Evolutionary conservation across 2,329 filamentous ascomycete species (phyloP).

Genomic region (Botryotinia globosa): DNA sequence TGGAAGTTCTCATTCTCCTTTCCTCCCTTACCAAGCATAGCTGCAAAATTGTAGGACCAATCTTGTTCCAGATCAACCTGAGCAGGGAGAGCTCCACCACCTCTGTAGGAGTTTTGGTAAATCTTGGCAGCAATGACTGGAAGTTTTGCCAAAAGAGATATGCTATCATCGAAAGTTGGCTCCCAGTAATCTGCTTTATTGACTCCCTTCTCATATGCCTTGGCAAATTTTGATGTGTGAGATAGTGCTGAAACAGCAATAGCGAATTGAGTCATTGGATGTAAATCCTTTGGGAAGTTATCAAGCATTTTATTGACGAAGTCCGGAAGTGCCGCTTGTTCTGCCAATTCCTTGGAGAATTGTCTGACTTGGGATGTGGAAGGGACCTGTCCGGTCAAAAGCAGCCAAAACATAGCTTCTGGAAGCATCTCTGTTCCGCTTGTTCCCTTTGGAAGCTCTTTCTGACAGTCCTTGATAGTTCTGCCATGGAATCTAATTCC

Average conservation of each 20-base stretch:
- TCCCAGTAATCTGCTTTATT: constrained; percentile 99
- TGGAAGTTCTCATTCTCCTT: constrained; percentile 91
- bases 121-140: constrained; percentile 97
- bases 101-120: constrained; percentile 84
- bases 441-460: constrained; percentile 86
- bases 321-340: constrained; percentile 76
- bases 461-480: constrained; percentile 97
- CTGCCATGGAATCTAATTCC: constrained; percentile 97
- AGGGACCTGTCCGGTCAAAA: constrained; percentile 89
- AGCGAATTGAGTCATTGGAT: constrained; percentile 98
- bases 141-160: constrained; percentile 91
- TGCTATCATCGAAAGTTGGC: constrained; percentile 92
- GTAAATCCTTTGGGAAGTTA: constrained; percentile 81
- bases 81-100: constrained; percentile 73
- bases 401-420: constrained; percentile 99
- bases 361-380: constrained; percentile 75
- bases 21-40: constrained; percentile 88
- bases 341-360: constrained; percentile 82
- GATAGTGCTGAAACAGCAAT: constrained; percentile 95
- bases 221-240: constrained; percentile 90
- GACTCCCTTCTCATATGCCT: constrained; percentile 84
- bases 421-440: constrained; percentile 95
- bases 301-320: constrained; percentile 88
- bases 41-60: constrained; percentile 98
- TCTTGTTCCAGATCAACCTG: constrained; percentile 81